Evolutionary conservation across 1,284 basidiomycete species (phyloP).

Genomic region (Ustilago curta): DNA sequence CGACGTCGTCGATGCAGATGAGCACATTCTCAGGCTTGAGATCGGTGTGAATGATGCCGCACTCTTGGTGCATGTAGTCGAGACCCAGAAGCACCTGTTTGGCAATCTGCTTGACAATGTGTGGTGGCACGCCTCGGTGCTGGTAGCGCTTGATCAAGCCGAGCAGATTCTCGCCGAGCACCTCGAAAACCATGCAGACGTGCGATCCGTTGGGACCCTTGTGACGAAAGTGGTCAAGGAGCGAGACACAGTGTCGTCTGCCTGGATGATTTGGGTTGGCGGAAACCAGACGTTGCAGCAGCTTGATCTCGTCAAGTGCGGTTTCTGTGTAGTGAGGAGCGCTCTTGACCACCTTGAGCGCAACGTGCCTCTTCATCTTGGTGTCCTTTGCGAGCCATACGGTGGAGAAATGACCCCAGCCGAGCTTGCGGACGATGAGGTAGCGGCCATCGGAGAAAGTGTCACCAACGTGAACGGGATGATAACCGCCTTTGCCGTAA

Average conservation of each 20-base stretch:
- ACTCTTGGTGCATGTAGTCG: slow-evolving; percentile 97
- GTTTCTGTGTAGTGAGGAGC: slow-evolving; percentile 97
- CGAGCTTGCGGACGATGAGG: slow-evolving; percentile 91
- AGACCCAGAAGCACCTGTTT: slow-evolving; percentile 95
- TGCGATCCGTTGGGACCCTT: slow-evolving; percentile 95
- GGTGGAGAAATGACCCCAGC: slow-evolving; percentile 92
- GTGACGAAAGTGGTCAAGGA: slow-evolving; percentile 97
- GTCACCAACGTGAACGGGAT: slow-evolving; percentile 95
- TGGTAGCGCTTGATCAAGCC: slow-evolving; percentile 95
- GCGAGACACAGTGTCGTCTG: slow-evolving; percentile 80
- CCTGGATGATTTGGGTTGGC: slow-evolving; percentile 75
- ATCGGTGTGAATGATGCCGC: slow-evolving; percentile 85
- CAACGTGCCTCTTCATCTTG: slow-evolving; percentile 94
- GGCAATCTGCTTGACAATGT: slow-evolving; percentile 93
- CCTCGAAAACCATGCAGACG: slow-evolving; percentile 99
- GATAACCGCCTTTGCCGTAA: slow-evolving; percentile 77
- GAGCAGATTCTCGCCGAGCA: slow-evolving; percentile 96
- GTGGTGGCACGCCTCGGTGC: slow-evolving; percentile 94
- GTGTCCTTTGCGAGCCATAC: slow-evolving; percentile 70
- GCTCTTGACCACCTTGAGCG: slow-evolving; percentile 98
- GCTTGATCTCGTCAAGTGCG: slow-evolving; percentile 97
- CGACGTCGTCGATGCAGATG: slow-evolving; percentile 96
- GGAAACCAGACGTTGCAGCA: slow-evolving; percentile 92
- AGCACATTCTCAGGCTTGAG: slow-evolving; percentile 98
- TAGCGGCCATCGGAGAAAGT: slow-evolving; percentile 89